Base-by-base conservation (phyloP, 2,329 filamentous ascomycete genomes). In the Colletotrichum costaricense region DNA sequence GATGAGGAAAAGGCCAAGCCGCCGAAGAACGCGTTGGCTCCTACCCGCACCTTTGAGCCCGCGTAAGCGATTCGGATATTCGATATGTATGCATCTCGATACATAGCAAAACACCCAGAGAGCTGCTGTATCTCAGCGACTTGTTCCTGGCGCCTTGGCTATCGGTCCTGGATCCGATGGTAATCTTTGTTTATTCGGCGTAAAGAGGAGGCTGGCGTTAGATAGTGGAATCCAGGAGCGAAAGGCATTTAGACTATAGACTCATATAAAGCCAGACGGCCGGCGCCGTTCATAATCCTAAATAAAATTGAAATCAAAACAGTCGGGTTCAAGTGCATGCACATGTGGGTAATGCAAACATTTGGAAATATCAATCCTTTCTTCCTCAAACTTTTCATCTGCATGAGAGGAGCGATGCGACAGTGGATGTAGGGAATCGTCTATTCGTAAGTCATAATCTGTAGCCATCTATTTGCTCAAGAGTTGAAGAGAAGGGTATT, bases 1-100 rank as follows among this genome's bases (percentile, higher is more conserved):
- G 84, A 86, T 24, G 76, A 82, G 2, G 85, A 87, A 72, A 85
- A 83, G 79, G 79, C 78, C 49, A 76, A 79, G 68, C 68, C 49
- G n/a, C 28, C 38, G 70, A 75, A 72, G 55, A 79, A 66, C 49
- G 59, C 46, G 14, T 22, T 62, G 0, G 59, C 38, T 28, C 69
- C 63, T 22, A 52, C 55, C 28, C 69, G 70, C 16, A 73, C 70
- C 19, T 70, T 71, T 30, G 71, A 73, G 67, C 28, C 70, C 22
- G 59, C 66, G 42, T 71, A 71, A 56, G 22, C 33, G 38, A 26
- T 22, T 35, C n/a, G 19, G 2, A 42, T 33, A 33, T 7, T 24
- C 35, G 30, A 9, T 5, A 26, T 35, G 24, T 35, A 38, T 24
- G 7, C 16, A 11, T 38, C 22, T 16, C 28, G 6, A 54, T 16